phyloP scores from a whole-genome alignment of 345 rosid species.

The Cardamine resedifolia region DNA sequence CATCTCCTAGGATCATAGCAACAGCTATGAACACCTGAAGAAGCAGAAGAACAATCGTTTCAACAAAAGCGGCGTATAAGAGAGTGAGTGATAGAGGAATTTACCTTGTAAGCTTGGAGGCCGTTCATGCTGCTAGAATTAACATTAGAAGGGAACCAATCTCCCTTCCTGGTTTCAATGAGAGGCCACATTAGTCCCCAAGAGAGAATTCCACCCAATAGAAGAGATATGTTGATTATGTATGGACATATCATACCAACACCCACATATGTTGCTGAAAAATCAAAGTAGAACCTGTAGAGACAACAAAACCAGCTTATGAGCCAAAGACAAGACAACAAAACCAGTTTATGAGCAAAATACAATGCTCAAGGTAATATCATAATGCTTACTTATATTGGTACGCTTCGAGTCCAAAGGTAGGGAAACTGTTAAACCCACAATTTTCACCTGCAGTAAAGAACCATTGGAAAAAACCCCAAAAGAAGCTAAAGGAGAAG shows the following conservation, averaged over 20 bases:
- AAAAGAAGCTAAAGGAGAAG: conserved; percentile 69
- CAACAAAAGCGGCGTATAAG: not conserved
- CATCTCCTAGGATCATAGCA: conserved; percentile 92
- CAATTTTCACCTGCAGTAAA: conserved; percentile 64
- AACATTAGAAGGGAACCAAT: conserved; percentile 61
- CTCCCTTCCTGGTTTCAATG: conserved; percentile 63
- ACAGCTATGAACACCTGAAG: conserved; percentile 71
- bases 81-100: not conserved
- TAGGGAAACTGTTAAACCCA: conserved; percentile 74
- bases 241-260: conserved; percentile 95
- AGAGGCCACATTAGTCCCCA: conserved; percentile 93
- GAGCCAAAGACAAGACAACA: conserved; percentile 2
- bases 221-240: conserved; percentile 76
- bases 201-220: conserved; percentile 74
- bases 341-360: conserved; percentile 4
- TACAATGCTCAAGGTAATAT: not conserved
- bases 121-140: conserved; percentile 61
- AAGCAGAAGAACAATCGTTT: not conserved
- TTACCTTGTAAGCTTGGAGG: conserved; percentile 78
- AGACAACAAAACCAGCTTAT: not conserved
- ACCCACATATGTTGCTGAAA: conserved; percentile 86
- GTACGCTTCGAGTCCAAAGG: conserved; percentile 71
- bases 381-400: conserved; percentile 43
- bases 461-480: conserved; percentile 83
- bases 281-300: conserved; percentile 82